phyloP scores from a whole-genome alignment of 192 early-diverging fungal species.

The Chytriomyces hyalinus region DNA sequence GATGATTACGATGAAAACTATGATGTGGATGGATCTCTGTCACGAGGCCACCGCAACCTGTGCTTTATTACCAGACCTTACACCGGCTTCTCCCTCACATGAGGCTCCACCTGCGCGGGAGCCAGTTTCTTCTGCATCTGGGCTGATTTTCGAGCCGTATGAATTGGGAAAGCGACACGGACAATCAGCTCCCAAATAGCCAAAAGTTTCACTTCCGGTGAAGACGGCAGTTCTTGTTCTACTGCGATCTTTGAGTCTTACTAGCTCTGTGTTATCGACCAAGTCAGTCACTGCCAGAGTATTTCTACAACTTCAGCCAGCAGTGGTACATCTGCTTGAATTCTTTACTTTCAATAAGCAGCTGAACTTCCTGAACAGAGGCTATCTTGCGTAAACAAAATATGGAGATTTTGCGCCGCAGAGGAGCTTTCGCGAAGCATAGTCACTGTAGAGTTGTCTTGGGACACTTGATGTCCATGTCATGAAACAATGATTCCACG shows the following conservation, averaged over 20 bases:
- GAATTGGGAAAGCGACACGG: not conserved
- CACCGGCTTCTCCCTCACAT: not conserved
- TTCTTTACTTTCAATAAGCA: not conserved
- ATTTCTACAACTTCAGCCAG: not conserved
- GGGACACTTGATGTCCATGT: not conserved
- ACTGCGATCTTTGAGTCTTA: slow-evolving; percentile 17
- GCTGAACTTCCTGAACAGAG: not conserved
- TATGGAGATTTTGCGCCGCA: slow-evolving; percentile 3
- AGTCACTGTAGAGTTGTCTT: not conserved
- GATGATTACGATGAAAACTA: not conserved
- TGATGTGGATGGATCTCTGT: not conserved
- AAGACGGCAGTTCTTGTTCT: slow-evolving; percentile 6
- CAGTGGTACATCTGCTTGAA: not conserved
- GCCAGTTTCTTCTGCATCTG: not conserved
- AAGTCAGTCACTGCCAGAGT: not conserved
- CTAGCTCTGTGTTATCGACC: slow-evolving; percentile 2
- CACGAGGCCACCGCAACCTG: not conserved
- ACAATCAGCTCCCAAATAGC: not conserved
- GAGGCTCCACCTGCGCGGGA: not conserved
- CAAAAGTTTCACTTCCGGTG: not conserved
- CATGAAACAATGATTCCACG: not conserved
- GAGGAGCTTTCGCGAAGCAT: not conserved
- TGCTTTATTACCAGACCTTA: slow-evolving; percentile 5
- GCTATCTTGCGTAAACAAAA: slow-evolving; percentile 9
- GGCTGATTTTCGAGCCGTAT: not conserved